Percentiles rank a stretch among this genome's conserved stretches.
These are phyloP conservation scores for Lecanicillium sp. DNA, from an alignment of 2,329 filamentous ascomycete genomes.

Conservation along the genomic window DNA sequence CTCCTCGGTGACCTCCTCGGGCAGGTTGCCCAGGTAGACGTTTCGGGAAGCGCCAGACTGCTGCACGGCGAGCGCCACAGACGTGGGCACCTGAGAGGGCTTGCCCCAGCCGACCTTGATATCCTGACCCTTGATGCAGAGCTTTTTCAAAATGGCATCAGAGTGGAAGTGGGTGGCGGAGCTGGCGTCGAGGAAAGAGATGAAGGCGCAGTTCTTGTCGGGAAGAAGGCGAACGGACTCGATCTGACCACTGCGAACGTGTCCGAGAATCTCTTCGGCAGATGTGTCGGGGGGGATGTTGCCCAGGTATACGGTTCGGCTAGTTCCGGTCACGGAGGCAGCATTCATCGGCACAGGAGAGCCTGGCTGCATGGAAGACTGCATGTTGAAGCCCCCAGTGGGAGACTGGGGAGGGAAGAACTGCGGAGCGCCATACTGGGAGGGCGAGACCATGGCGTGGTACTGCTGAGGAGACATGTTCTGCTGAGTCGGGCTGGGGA, in stretches of 20 bases:
- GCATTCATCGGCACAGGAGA: conserved; percentile 71
- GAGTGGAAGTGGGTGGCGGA: conserved; percentile 99
- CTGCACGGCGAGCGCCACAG: conserved; percentile 93
- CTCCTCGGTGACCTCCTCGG: conserved; percentile 85
- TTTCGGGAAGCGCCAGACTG: conserved; percentile 96
- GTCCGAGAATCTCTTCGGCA: conserved; percentile 92
- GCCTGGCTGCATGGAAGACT: conserved; percentile 55
- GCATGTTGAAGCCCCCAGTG: conserved; percentile 62
- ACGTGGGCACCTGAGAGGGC: conserved; percentile 94
- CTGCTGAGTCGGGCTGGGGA: conserved; percentile 70
- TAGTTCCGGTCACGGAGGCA: conserved; percentile 82
- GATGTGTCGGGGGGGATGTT: conserved; percentile 98
- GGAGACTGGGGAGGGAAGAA: conserved; percentile 88
- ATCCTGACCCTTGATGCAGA: conserved; percentile 96
- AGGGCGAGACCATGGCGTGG: conserved; percentile 79
- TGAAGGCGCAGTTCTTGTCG: conserved; percentile 99
- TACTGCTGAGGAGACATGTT: conserved; percentile 78
- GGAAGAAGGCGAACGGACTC: conserved; percentile 95
- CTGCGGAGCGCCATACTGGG: conserved; percentile 72
- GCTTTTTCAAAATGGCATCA: conserved; percentile 98
- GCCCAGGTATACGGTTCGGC: conserved; percentile 92
- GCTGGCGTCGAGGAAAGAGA: conserved; percentile 95
- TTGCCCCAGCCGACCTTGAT: conserved; percentile 99
- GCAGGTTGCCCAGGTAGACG: conserved; percentile 89
- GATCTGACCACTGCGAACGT: conserved; percentile 95